Evolutionary conservation across 2,329 filamentous ascomycete genomes (phyloP).

Genomic region (Gaeumannomyces tritici): DNA sequence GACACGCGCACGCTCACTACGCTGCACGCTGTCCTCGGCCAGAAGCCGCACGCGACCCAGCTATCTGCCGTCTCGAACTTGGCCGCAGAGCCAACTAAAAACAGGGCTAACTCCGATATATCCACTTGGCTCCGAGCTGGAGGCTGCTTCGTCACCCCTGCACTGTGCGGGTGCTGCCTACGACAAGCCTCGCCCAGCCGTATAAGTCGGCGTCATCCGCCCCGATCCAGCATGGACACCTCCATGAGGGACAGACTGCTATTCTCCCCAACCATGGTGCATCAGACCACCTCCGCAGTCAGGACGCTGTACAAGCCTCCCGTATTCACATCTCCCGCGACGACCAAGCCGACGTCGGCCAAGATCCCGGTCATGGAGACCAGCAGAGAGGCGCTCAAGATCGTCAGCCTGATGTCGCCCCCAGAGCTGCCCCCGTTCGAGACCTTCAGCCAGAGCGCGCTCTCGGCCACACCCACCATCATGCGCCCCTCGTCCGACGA

Average conservation of each 20-base stretch:
- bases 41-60: too few relatives aligned
- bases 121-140: too few relatives aligned
- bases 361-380: not conserved
- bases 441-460: constrained; percentile 32
- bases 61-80: too few relatives aligned
- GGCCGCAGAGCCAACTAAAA: too few relatives aligned
- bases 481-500: constrained; percentile 10
- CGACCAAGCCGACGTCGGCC: not conserved
- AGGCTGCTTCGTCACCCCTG: too few relatives aligned
- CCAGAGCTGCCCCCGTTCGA: constrained; percentile 45
- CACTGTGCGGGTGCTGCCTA: not conserved
- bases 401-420: constrained; percentile 52
- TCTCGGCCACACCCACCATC: not conserved
- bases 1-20: too few relatives aligned
- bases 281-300: not conserved
- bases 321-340: not conserved
- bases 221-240: not conserved
- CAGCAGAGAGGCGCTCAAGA: constrained; percentile 32
- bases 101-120: too few relatives aligned
- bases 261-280: not conserved
- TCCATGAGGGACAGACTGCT: not conserved
- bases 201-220: not conserved
- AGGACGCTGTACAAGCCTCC: not conserved
- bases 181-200: not conserved
- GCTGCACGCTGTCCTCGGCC: too few relatives aligned